Conservation (phyloP, 2,329 filamentous ascomycete genomes). For the Alternaria triticina region DNA sequence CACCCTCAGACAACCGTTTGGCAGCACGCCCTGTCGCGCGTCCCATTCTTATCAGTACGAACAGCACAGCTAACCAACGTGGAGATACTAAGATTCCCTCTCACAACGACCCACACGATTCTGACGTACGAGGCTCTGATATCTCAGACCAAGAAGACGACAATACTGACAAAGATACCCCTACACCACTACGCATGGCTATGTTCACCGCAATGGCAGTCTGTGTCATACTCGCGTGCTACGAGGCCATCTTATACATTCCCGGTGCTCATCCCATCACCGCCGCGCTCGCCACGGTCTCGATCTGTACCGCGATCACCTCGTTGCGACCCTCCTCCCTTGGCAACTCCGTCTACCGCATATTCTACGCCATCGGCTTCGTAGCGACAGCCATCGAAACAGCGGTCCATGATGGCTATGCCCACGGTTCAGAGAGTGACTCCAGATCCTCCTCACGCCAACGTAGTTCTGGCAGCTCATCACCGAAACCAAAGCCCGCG, state of each 20-base stretch:
- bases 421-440: no score
- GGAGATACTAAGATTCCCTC: neutral
- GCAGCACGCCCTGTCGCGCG: neutral
- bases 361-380: rapidly evolving
- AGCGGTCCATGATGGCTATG: no score
- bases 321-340: neutral
- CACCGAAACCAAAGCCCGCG: neutral
- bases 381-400: neutral
- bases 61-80: neutral
- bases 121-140: neutral
- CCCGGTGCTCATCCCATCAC: neutral
- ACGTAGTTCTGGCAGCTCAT: neutral
- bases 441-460: neutral
- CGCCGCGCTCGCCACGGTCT: neutral
- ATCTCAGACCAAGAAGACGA: neutral
- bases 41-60: no score
- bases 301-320: neutral
- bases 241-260: neutral
- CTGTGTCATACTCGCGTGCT: neutral
- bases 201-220: neutral
- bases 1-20: neutral
- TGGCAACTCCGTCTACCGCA: neutral
- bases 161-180: neutral
- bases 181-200: neutral
- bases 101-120: neutral